Percentiles rank a stretch among this genome's conserved stretches.
phyloP scores from a whole-genome alignment of 1,139 yeast species.

The Saccharomyces hybrid region DNA sequence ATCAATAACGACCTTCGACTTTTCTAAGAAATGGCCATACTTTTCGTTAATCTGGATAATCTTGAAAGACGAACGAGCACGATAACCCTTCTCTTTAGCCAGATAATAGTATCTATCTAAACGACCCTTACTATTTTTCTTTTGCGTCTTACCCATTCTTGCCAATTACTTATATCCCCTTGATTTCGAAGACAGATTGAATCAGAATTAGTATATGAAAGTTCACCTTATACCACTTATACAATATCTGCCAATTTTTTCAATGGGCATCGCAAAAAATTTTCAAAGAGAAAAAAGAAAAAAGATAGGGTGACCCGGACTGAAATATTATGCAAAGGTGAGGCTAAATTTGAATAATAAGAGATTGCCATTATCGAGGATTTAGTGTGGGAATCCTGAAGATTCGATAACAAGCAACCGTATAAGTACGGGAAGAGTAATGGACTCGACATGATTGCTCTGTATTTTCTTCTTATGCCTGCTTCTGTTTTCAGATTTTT shows the following conservation, averaged over 20 bases:
- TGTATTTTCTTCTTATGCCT: no score
- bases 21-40: slow-evolving; percentile 89
- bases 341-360: no score
- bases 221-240: not conserved
- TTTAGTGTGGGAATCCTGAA: not conserved
- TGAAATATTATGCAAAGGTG: no score
- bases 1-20: slow-evolving; percentile 93
- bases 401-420: no score
- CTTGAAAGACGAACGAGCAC: slow-evolving; percentile 98
- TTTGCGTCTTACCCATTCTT: slow-evolving; percentile 83
- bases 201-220: not conserved
- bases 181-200: not conserved
- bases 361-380: no score
- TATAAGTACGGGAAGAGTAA: no score
- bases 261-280: not conserved
- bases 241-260: not conserved
- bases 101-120: slow-evolving; percentile 92
- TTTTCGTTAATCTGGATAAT: slow-evolving; percentile 92
- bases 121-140: slow-evolving; percentile 98
- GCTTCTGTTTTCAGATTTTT: no score
- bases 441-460: no score
- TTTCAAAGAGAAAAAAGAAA: not conserved
- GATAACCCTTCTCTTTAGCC: slow-evolving; percentile 95
- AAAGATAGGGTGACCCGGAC: not conserved
- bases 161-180: not conserved